Evolutionary conservation across 352 stramenopile species (phyloP).

Genomic region (Elongisporangium senticosum): DNA sequence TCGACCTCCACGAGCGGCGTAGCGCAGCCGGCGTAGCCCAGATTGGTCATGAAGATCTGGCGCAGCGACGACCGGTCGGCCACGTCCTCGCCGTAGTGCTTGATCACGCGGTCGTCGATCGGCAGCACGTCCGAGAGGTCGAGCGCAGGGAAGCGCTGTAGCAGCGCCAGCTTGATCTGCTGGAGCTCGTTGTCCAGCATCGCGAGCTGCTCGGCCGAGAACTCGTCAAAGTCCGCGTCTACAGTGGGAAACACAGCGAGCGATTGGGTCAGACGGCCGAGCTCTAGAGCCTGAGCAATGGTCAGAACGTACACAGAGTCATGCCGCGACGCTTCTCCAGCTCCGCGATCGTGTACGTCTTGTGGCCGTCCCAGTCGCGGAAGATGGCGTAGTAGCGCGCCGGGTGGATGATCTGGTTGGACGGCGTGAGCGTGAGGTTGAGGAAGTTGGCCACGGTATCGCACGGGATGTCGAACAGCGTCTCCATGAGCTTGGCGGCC

Average conservation of each 20-base stretch:
- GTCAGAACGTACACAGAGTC: slow-evolving; percentile 70
- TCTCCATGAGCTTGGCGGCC: slow-evolving; percentile 73
- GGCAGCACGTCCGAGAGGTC: slow-evolving; percentile 89
- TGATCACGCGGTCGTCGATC: slow-evolving; percentile 87
- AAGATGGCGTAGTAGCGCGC: slow-evolving; percentile 92
- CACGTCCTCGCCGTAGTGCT: slow-evolving; percentile 91
- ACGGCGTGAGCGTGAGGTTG: slow-evolving; percentile 90
- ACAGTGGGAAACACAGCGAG: background rate
- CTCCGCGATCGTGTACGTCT: slow-evolving; percentile 79
- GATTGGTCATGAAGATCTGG: slow-evolving; percentile 89
- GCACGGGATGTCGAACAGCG: slow-evolving; percentile 90
- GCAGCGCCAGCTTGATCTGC: slow-evolving; percentile 86
- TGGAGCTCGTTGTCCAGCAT: slow-evolving; percentile 92
- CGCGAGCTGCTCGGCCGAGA: slow-evolving; percentile 88
- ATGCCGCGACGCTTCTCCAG: slow-evolving; percentile 84
- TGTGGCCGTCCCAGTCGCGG: slow-evolving; percentile 88
- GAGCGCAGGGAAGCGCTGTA: slow-evolving; percentile 87
- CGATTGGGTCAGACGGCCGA: background rate
- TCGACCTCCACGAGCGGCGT: slow-evolving; percentile 83
- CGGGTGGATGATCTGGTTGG: slow-evolving; percentile 93
- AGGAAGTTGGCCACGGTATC: slow-evolving; percentile 90
- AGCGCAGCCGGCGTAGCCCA: slow-evolving; percentile 85
- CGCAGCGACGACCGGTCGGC: slow-evolving; percentile 80
- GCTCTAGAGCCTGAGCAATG: background rate
- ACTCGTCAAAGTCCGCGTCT: slow-evolving; percentile 92